Conservation (phyloP, 192 early-diverging fungal species). For the Rhizoclosmatium sp. region DNA sequence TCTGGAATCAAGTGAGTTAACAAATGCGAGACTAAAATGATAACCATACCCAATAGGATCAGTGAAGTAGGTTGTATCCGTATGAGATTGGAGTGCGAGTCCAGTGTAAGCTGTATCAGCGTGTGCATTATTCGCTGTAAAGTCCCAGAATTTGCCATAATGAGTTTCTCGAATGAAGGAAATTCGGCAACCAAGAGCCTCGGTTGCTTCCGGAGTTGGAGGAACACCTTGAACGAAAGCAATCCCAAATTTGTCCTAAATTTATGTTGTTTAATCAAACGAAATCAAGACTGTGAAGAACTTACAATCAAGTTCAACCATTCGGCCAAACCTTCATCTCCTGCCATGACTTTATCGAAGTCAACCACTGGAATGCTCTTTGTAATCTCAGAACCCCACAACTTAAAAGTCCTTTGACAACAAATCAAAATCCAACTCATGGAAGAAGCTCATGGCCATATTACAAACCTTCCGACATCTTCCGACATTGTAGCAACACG, state of each 20-base stretch:
- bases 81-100: conserved; percentile 77
- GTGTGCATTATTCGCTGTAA: conserved; percentile 76
- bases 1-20: conserved; percentile 28
- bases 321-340: conserved; percentile 68
- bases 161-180: conserved; percentile 80
- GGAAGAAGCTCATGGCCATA: not conserved
- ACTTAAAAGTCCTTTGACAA: conserved; percentile 7
- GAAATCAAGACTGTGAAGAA: not conserved
- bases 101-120: conserved; percentile 86
- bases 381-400: conserved; percentile 54
- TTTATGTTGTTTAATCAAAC: not conserved
- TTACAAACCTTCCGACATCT: conserved; percentile 1
- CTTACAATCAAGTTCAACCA: conserved; percentile 71
- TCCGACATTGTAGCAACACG: conserved; percentile 41
- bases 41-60: conserved; percentile 73
- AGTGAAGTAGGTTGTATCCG: conserved; percentile 88
- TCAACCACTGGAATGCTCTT: conserved; percentile 52
- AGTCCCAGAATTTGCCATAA: conserved; percentile 81
- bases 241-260: conserved; percentile 73
- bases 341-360: conserved; percentile 72
- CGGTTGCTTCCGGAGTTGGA: conserved; percentile 65
- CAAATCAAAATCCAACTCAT: not conserved
- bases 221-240: conserved; percentile 80
- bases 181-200: conserved; percentile 68
- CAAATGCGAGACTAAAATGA: not conserved